Evolutionary conservation across 768 basidiomycete species (phyloP).

Genomic region (Pholiota microspora): DNA sequence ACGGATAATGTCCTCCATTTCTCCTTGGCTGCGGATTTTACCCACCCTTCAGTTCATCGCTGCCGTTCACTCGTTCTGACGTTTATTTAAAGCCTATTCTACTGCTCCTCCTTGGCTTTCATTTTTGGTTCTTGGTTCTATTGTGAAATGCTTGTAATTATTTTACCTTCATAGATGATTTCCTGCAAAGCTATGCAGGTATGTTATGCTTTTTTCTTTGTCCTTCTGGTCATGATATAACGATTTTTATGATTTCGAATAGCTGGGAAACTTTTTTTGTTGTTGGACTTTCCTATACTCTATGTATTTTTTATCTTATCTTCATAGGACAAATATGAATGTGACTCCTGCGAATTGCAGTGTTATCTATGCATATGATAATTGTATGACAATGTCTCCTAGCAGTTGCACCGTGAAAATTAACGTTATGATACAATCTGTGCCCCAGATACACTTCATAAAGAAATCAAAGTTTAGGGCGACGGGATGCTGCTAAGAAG

Average conservation of each 20-base stretch:
- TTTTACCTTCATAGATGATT: neutral
- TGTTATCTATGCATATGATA: no score
- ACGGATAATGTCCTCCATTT: neutral
- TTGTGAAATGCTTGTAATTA: neutral
- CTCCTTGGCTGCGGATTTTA: neutral
- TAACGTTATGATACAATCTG: no score
- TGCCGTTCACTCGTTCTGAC: neutral
- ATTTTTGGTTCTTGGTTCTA: neutral
- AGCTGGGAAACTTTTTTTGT: constrained; percentile 10
- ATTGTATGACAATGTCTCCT: no score
- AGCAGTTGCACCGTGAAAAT: no score
- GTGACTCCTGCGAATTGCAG: neutral
- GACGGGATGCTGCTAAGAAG: no score
- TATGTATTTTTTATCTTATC: constrained; percentile 6
- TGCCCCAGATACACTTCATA: no score
- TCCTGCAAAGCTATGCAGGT: neutral
- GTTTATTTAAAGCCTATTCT: neutral
- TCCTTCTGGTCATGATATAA: neutral
- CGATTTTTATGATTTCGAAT: neutral
- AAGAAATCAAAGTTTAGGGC: no score
- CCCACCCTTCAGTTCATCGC: neutral
- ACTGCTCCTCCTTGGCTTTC: neutral
- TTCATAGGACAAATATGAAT: neutral
- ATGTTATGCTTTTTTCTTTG: neutral
- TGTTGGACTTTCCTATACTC: neutral